Base-by-base conservation (phyloP, 148 eudicot genomes). In the Arbutus unedo region DNA sequence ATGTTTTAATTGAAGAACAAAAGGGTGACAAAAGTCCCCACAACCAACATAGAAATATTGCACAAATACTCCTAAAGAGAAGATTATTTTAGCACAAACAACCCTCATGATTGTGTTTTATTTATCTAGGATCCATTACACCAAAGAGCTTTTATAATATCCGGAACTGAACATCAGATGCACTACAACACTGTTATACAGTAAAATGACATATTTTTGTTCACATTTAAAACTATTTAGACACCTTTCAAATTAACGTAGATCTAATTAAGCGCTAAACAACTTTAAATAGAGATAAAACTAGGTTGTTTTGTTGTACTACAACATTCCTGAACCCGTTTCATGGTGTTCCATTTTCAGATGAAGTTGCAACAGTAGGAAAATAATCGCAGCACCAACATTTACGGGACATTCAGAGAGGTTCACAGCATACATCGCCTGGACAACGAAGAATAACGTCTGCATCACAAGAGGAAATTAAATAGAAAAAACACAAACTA, bases 341-440 rank as follows among this genome's bases (percentile, higher is more conserved):
- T 76, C 59, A 76, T 23, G 78, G 78, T 48, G 78, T 48, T n/a
- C 78, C 59, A 51, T 2, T 75, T 49, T 49, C 4, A 3, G 57
- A 49, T 76, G 23, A 54, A 53, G 76, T 16, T 0, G 71, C 55
- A 3, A 50, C 38, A 71, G 79, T 79, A 62, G 10, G 13, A 50
- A 68, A 55, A 80, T 83, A 80, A n/a, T n/a, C n/a, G 23, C 86
- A 84, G 2, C 18, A 6, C 76, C 86, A 84, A 78, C 86, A 84
- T 10, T 56, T 41, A 31, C 70, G 80, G 23, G 55, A 18, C 2
- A 14, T 14, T 7, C 25, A 38, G 7, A 80, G 78, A 2, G 81
- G 84, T 15, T 38, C 45, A 80, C 86, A 87, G 59, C 88, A 87
- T 82, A 81, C 88, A 53, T 86, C 84, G 19, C 82, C 86, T 31